Evolutionary conservation across 2,329 filamentous ascomycete genomes (phyloP).

Genomic region (Monilinia aucupariae): DNA sequence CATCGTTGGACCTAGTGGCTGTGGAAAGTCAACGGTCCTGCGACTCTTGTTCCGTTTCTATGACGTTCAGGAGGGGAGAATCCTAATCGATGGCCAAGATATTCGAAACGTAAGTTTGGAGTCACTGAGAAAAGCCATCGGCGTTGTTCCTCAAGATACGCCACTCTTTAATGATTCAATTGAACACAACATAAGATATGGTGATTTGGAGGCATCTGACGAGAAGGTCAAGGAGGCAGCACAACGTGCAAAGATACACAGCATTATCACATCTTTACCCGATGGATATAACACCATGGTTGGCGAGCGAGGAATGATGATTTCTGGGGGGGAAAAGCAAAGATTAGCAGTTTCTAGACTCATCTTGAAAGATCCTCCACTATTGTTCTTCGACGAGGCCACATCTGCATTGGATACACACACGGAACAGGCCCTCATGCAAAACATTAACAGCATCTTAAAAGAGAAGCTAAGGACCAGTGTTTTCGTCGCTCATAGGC

Average conservation of each 20-base stretch:
- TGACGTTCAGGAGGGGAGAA: slow-evolving; percentile 77
- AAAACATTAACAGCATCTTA: slow-evolving; percentile 88
- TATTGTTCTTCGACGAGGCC: slow-evolving; percentile 93
- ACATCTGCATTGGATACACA: slow-evolving; percentile 90
- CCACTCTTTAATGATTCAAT: slow-evolving; percentile 96
- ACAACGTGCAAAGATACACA: slow-evolving; percentile 76
- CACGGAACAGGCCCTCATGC: slow-evolving; percentile 83
- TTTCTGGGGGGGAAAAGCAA: slow-evolving; percentile 91
- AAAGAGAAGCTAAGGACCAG: slow-evolving; percentile 85
- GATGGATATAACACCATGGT: slow-evolving; percentile 90
- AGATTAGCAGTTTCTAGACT: slow-evolving; percentile 77
- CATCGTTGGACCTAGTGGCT: slow-evolving; percentile 89
- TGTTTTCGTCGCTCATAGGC: slow-evolving; percentile 87
- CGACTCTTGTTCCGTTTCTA: slow-evolving; percentile 91
- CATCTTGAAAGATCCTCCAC: slow-evolving; percentile 80
- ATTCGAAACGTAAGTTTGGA: slow-evolving; percentile 77
- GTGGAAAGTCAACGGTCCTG: slow-evolving; percentile 91
- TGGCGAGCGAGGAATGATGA: slow-evolving; percentile 93
- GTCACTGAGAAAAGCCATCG: slow-evolving; percentile 77
- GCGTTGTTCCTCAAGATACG: slow-evolving; percentile 95
- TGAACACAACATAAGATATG: slow-evolving; percentile 92
- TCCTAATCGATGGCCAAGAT: slow-evolving; percentile 90
- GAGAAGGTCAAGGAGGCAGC: slow-evolving; percentile 74
- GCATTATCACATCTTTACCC: slow-evolving; percentile 72
- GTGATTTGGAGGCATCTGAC: slow-evolving; percentile 67